These are phyloP conservation scores for Mesotaenium endlicherianum DNA, from an alignment of 139 green algal species.

Conservation along the genomic window DNA sequence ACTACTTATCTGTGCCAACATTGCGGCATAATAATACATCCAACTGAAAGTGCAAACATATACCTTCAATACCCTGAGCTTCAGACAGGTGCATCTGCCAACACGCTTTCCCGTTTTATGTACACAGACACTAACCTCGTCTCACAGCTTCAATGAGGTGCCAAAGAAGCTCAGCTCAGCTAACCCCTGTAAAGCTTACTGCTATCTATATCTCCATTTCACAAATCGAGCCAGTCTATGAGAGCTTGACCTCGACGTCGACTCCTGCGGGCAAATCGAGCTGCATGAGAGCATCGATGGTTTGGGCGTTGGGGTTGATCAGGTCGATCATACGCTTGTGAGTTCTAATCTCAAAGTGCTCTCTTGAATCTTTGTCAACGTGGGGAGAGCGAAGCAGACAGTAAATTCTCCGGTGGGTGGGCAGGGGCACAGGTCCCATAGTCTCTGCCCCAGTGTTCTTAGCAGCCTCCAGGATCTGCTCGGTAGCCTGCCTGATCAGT, in stretches of 20 bases:
- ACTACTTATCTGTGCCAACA: too few relatives aligned
- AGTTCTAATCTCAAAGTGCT: conserved; percentile 84
- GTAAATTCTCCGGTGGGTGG: conserved; percentile 65
- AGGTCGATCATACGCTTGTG: conserved; percentile 79
- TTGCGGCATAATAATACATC: too few relatives aligned
- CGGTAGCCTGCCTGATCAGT: conserved; percentile 62
- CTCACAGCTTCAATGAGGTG: too few relatives aligned
- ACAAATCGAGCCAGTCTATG: too few relatives aligned
- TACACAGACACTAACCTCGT: too few relatives aligned
- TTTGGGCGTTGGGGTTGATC: conserved; percentile 65
- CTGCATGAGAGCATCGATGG: conserved; percentile 79
- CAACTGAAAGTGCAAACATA: too few relatives aligned
- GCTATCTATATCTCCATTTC: too few relatives aligned
- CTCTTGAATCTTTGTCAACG: conserved; percentile 84
- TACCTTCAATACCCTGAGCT: too few relatives aligned
- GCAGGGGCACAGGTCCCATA: conserved; percentile 75
- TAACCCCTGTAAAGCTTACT: too few relatives aligned
- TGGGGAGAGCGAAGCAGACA: conserved; percentile 78
- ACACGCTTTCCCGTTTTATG: too few relatives aligned
- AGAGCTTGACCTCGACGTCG: conserved; percentile 70
- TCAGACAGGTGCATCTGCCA: too few relatives aligned
- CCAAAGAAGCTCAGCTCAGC: too few relatives aligned
- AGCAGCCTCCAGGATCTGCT: conserved; percentile 69
- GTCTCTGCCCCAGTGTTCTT: conserved; percentile 66
- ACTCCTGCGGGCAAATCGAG: conserved; percentile 80